Percentiles rank a stretch among this genome's conserved stretches.
Conservation (phyloP, 2,329 filamentous ascomycete genomes). For the Colletotrichum abscissum region DNA sequence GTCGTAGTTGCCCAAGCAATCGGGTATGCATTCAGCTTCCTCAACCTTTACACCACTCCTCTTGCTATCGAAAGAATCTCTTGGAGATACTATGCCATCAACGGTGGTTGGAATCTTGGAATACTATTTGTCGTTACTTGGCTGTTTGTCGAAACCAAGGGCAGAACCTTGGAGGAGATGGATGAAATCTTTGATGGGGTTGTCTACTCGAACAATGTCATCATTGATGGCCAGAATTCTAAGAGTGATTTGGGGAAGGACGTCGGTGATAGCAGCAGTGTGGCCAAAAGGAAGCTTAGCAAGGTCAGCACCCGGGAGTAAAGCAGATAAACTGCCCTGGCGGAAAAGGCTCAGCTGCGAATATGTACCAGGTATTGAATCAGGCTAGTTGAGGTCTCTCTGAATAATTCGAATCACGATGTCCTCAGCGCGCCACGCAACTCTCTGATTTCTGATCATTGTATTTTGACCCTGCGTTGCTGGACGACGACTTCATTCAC, state of each 20-base stretch:
- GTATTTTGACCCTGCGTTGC: background rate
- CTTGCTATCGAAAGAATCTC: constrained; percentile 1
- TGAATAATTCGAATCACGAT: too few species aligned
- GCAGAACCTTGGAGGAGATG: background rate
- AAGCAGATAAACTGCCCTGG: background rate
- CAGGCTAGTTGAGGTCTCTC: too few species aligned
- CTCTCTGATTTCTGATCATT: background rate
- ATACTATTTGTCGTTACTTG: background rate
- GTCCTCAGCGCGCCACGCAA: background rate
- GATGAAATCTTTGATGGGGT: background rate
- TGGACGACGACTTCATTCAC: background rate
- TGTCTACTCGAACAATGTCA: background rate
- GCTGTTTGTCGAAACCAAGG: background rate
- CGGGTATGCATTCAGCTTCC: constrained; percentile 8
- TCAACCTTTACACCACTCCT: constrained; percentile 8
- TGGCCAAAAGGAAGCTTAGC: background rate
- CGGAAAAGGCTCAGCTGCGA: background rate
- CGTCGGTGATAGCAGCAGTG: background rate
- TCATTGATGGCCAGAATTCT: background rate
- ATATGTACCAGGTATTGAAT: background rate
- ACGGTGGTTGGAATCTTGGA: background rate
- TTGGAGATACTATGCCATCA: background rate
- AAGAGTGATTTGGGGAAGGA: background rate
- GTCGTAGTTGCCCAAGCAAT: constrained; percentile 5
- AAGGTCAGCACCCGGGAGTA: background rate